Evolutionary conservation across 2,329 filamentous ascomycete species (phyloP).

Genomic region (Fusarium fracticaudum): DNA sequence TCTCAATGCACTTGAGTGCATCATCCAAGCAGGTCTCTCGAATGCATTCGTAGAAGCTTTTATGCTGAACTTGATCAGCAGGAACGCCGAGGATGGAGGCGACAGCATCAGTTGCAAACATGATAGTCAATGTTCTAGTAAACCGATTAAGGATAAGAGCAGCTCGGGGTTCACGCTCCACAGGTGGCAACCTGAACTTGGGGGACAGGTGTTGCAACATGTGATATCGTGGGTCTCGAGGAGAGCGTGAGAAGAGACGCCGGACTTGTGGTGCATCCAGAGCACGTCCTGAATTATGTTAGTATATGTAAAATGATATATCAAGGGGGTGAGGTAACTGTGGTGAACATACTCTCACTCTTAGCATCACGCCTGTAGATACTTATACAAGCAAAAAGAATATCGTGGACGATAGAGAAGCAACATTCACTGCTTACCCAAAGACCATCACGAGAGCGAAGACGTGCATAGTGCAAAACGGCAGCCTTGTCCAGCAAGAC

Average conservation of each 20-base stretch:
- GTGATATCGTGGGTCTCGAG: constrained; percentile 85
- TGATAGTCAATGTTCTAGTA: constrained; percentile 81
- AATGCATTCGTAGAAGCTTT: constrained; percentile 90
- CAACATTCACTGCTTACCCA: constrained; percentile 89
- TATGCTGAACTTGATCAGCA: constrained; percentile 74
- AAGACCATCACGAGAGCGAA: constrained; percentile 72
- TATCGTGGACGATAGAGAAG: constrained; percentile 89
- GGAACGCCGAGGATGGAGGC: constrained; percentile 78
- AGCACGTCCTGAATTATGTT: constrained; percentile 69
- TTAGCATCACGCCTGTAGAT: constrained; percentile 75
- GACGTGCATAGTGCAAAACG: constrained; percentile 80
- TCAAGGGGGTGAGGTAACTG: neutral
- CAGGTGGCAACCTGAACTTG: constrained; percentile 75
- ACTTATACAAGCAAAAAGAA: constrained; percentile 84
- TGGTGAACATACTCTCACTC: constrained; percentile 73
- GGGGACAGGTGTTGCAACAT: constrained; percentile 87
- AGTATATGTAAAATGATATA: constrained; percentile 5
- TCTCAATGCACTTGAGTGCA: constrained; percentile 81
- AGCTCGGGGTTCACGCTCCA: constrained; percentile 80
- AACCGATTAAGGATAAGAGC: constrained; percentile 89
- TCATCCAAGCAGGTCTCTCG: constrained; percentile 79
- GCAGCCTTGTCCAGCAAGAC: constrained; percentile 85
- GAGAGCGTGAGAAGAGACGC: constrained; percentile 82
- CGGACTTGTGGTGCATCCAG: constrained; percentile 81
- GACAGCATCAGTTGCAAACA: constrained; percentile 86